Conservation (phyloP, 129 eudicot species). For the Flaveria linearis region DNA sequence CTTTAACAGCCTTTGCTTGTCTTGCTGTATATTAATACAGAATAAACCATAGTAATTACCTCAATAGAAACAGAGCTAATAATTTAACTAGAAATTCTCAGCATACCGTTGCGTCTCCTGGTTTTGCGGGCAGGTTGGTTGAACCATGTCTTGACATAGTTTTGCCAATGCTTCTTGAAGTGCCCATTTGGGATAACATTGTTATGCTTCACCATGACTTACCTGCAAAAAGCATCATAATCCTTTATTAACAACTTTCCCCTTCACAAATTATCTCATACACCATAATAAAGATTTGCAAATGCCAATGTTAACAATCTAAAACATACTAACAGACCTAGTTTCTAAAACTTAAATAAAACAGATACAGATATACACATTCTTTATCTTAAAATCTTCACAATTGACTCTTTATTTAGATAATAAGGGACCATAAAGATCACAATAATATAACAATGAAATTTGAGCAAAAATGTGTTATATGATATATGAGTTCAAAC, state of each 20-base stretch:
- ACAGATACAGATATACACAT: not conserved
- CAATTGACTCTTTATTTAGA: not conserved
- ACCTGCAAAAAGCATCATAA: slow-evolving; percentile 25
- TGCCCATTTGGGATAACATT: slow-evolving; percentile 70
- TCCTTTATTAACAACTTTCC: not conserved
- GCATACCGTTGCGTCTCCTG: slow-evolving; percentile 56
- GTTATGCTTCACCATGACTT: slow-evolving; percentile 78
- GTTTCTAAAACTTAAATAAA: not conserved
- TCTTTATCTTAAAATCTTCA: not conserved
- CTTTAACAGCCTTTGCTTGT: slow-evolving; percentile 80
- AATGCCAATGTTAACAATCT: not conserved
- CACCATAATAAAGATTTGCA: not conserved
- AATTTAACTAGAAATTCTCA: not conserved
- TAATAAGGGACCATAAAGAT: too few relatives aligned
- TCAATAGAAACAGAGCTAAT: not conserved
- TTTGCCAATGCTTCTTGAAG: slow-evolving; percentile 79
- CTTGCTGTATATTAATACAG: slow-evolving; percentile 47
- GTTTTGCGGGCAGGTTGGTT: slow-evolving; percentile 71
- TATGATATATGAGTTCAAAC: not conserved
- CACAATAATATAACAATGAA: too few relatives aligned
- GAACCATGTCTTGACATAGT: slow-evolving; percentile 72
- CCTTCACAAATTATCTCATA: not conserved
- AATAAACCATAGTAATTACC: not conserved
- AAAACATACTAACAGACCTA: not conserved
- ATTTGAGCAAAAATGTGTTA: not conserved